Base-by-base conservation (phyloP, 768 basidiomycete genomes). In the Trametes coccinea region DNA sequence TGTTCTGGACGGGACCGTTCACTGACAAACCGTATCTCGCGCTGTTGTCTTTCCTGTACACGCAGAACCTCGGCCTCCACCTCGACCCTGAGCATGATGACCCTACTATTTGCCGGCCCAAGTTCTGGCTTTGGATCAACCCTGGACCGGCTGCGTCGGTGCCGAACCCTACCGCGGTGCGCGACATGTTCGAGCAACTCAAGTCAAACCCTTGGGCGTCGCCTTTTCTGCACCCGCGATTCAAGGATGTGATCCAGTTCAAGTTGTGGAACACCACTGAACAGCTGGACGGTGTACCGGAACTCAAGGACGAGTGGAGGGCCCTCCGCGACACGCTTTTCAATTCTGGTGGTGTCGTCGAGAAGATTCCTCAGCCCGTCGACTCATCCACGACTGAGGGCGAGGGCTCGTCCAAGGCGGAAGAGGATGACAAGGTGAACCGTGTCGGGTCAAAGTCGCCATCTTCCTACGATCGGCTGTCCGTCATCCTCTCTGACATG, bases 1-100 rank as follows among this genome's bases (percentile, higher is more conserved):
- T 98, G 88, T 99, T 97, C 79, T 98, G 97, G 96, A 92, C 95
- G 1, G 96, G 97, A 0, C 89, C 93, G 0, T 98, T 99, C 79
- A 97, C 95, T 8, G 97, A 99, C 80, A 98, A 98, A 74, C 97
- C 97, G 2, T 98, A 99, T 80, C 85, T 94, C 61, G 94, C 96
- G 0, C 80, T 98, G 47, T 79, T 96, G 27, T 97, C 95, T 16
- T 99, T 94, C 81, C 82, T 98, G 39, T 98, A 88, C 78, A 97
- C 96, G 3, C 97, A 99, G 73, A 97, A 97, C 70, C 84, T 90
- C 14, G 93, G 90, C 13, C 79, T 99, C 29, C 88, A 96, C 67
- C 73, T 85, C 27, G 79, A 83, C 54, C 70, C 76, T 30, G 78
- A 80, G 62, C 74, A 80, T 3, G 71, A 74, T n/a, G 78, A 85